phyloP scores from a whole-genome alignment of 768 basidiomycete species.

The Rhizopogon salebrosus region DNA sequence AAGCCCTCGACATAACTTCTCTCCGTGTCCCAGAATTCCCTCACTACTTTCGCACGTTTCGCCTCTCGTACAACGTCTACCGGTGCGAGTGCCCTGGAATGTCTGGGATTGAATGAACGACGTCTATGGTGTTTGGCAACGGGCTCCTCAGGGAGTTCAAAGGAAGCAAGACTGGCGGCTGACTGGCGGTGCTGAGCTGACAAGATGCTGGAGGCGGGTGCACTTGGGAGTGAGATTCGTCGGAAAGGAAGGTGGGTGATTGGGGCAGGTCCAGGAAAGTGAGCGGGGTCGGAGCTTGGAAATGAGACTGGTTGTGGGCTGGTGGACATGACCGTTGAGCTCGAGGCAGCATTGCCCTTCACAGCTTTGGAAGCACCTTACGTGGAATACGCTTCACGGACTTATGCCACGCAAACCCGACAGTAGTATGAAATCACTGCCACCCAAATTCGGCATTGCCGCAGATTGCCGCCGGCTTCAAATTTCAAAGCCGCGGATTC shows the following conservation, averaged over 20 bases:
- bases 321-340: constrained; percentile 15
- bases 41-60: constrained; percentile 66
- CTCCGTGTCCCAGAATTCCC: constrained; percentile 81
- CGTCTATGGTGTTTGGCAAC: constrained; percentile 26
- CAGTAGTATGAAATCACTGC: too few species aligned
- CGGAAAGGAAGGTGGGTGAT: constrained; percentile 56
- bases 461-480: too few species aligned
- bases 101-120: constrained; percentile 26
- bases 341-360: constrained; percentile 6
- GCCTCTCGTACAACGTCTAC: constrained; percentile 42
- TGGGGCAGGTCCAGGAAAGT: constrained; percentile 26
- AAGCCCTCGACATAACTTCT: constrained; percentile 76
- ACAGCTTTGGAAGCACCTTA: too few species aligned
- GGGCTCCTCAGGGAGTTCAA: constrained; percentile 56
- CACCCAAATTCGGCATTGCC: too few species aligned
- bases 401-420: too few species aligned
- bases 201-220: constrained; percentile 45
- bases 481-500: too few species aligned
- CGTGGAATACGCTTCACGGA: too few species aligned
- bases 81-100: constrained; percentile 18
- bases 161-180: constrained; percentile 65
- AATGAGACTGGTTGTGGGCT: constrained; percentile 22
- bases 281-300: constrained; percentile 24
- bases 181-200: constrained; percentile 48
- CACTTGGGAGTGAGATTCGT: constrained; percentile 54